Evolutionary conservation across 371 early-diverging fungal genomes (phyloP).

Genomic region (Batkoa obscura): DNA sequence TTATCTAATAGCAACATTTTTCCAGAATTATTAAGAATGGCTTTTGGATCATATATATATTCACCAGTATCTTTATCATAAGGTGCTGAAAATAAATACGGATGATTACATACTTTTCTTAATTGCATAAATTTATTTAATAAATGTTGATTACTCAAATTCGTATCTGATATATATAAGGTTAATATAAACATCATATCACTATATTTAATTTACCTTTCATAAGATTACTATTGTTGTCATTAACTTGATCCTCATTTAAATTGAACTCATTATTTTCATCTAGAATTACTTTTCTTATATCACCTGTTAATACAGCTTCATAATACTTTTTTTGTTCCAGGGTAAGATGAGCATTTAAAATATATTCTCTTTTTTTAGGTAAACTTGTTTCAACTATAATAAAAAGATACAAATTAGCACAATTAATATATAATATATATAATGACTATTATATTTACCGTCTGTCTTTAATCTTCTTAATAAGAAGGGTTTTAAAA

Average conservation of each 20-base stretch:
- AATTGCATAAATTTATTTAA: constrained; percentile 82
- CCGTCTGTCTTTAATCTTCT: constrained; percentile 90
- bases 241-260: not conserved
- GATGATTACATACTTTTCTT: constrained; percentile 91
- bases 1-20: constrained; percentile 77
- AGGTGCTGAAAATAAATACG: constrained; percentile 74
- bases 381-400: constrained; percentile 70
- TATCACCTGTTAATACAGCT: constrained; percentile 32
- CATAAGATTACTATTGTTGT: not conserved
- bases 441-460: constrained; percentile 10
- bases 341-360: constrained; percentile 64
- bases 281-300: constrained; percentile 48
- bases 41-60: constrained; percentile 24
- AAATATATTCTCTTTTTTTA: constrained; percentile 73
- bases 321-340: constrained; percentile 69
- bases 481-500: constrained; percentile 86
- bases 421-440: not conserved
- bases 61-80: constrained; percentile 25
- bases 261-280: constrained; percentile 16
- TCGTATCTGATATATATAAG: no score
- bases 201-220: no score
- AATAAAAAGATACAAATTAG: not conserved
- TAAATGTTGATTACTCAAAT: no score
- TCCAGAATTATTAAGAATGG: constrained; percentile 48
- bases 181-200: no score